Conservation (phyloP, 2,329 filamentous ascomycete genomes). For the Alternaria ethzedia region DNA sequence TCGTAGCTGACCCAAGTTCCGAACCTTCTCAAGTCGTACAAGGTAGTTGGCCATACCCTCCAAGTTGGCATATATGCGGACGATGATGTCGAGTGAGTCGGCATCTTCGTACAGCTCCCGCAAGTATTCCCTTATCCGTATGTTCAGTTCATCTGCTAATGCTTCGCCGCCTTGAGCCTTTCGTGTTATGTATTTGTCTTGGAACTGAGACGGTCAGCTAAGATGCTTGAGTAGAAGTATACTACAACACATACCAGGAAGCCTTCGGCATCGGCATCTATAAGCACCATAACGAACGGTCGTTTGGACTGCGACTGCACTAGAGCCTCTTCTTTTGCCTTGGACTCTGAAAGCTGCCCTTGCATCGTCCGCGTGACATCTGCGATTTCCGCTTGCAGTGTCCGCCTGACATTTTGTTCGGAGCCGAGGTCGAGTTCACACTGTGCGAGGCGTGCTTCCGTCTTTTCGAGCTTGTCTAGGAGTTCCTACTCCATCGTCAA, state of each 20-base stretch:
- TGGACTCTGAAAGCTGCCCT: slow-evolving; percentile 28
- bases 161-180: slow-evolving; percentile 45
- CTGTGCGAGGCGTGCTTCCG: slow-evolving; percentile 44
- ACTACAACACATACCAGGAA: slow-evolving; percentile 36
- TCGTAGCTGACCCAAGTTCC: slow-evolving; percentile 44
- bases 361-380: slow-evolving; percentile 14
- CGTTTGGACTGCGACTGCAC: slow-evolving; percentile 42
- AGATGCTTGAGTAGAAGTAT: not conserved
- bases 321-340: slow-evolving; percentile 37
- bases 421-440: slow-evolving; percentile 47
- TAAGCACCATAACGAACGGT: slow-evolving; percentile 45
- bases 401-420: slow-evolving; percentile 47
- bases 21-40: slow-evolving; percentile 43
- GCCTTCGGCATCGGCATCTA: slow-evolving; percentile 48
- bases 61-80: slow-evolving; percentile 45
- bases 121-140: slow-evolving; percentile 44
- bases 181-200: slow-evolving; percentile 46
- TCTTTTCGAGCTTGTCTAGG: slow-evolving; percentile 47
- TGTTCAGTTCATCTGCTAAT: slow-evolving; percentile 44
- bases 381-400: slow-evolving; percentile 41
- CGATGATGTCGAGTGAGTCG: slow-evolving; percentile 43
- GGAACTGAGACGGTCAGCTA: slow-evolving; percentile 34
- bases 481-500: slow-evolving; percentile 34
- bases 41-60: slow-evolving; percentile 48
- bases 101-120: slow-evolving; percentile 44